These are phyloP conservation scores for Cladorrhinum sp. DNA, from an alignment of 2,329 filamentous ascomycete genomes.

Conservation along the genomic window DNA sequence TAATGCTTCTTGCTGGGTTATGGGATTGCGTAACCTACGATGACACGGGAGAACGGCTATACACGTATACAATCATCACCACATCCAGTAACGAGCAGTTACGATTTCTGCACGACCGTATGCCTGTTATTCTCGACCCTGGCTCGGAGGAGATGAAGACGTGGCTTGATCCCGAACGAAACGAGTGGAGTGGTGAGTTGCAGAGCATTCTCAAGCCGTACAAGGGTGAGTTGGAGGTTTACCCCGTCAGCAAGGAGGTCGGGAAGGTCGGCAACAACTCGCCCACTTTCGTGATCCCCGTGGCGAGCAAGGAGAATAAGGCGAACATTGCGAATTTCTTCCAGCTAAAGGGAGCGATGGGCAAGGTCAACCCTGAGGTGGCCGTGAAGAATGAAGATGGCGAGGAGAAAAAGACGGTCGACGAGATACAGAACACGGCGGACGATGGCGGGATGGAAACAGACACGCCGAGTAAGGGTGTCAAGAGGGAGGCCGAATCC, in stretches of 20 bases:
- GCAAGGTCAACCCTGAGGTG: conserved; percentile 30
- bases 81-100: conserved; percentile 81
- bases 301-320: conserved; percentile 85
- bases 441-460: conserved; percentile 29
- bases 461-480: conserved; percentile 1
- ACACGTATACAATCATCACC: conserved; percentile 92
- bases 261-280: conserved; percentile 94
- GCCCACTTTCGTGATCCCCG: conserved; percentile 74
- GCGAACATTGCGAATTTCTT: conserved; percentile 95
- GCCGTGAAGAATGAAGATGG: conserved; percentile 34
- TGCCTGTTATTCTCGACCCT: conserved; percentile 88
- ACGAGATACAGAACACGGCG: conserved; percentile 15
- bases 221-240: conserved; percentile 74
- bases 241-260: conserved; percentile 82
- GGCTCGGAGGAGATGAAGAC: conserved; percentile 64
- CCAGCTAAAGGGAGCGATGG: conserved; percentile 36
- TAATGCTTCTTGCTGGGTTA: conserved; percentile 87
- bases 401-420: conserved; percentile 26
- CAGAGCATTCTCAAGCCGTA: conserved; percentile 79
- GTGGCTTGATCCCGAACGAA: conserved; percentile 74
- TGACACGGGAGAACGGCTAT: conserved; percentile 41
- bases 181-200: conserved; percentile 74
- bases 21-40: conserved; percentile 81
- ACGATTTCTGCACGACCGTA: conserved; percentile 85
- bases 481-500: conserved; percentile 22